Evolutionary conservation across 805 yeast genomes (phyloP), one percentile per base, ranked within the genome.

Genomic region (Candida suzukii): DNA sequence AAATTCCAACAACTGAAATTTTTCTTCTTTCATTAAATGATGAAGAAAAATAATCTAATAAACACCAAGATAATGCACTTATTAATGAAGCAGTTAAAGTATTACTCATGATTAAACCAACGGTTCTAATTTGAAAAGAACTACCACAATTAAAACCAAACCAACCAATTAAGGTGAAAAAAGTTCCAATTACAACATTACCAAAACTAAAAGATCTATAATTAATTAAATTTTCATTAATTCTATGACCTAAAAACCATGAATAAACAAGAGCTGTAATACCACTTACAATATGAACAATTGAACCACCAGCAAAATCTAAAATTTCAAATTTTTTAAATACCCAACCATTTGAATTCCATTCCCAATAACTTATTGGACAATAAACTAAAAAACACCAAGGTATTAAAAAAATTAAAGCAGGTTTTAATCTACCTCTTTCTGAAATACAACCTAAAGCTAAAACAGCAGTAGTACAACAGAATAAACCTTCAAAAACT

Each of bases 251-350:
- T 42, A 83, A 64, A 50, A 81, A 80, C 49, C 77, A 76, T 17
- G 87, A 77, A 54, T 80, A 83, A 4, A 84, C 95, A 50, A 88
- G 75, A 1, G 95, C 95, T 25, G 87, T 83, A n/a, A 84, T 78
- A 48, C 96, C 96, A 18, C 91, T 78, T 12, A 84, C 75, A 43
- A 88, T 82, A 57, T 88, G 96, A 20, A 88, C 95, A 2, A 95
- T 91, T 1, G 95, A 95, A 40, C 96, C 96, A 17, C 97, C 97
- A 20, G 96, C 97, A 62, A 83, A 88, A 60, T 88, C 97, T 39
- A 88, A 67, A 1, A 78, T 95, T 5, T 88, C 91, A 71, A 91
- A 85, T 50, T 76, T 72, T 24, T 40, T 41, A 47, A 72, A 71
- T 39, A 95, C 88, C 96, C 96, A 88, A 27, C 96, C 96, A 37